Conservation (phyloP, 164 flowering plant genomes). For the Kingdonia uniflora region DNA sequence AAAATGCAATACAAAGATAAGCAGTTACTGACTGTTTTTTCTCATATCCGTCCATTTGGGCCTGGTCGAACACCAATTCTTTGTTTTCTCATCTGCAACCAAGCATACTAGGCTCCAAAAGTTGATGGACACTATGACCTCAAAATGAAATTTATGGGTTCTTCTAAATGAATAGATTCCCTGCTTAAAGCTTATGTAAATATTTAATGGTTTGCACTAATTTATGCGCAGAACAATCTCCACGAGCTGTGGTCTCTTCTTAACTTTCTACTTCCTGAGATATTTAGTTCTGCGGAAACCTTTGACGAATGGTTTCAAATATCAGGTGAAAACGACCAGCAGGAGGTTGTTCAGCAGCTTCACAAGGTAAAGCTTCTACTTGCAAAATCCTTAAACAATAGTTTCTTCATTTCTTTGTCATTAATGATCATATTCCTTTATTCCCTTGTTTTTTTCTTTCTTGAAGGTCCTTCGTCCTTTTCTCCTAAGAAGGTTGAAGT, state of each 20-base stretch:
- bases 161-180: too few species aligned
- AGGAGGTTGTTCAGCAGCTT: constrained; percentile 97
- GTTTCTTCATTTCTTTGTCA: too few species aligned
- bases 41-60: too few species aligned
- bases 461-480: constrained; percentile 91
- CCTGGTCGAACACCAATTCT: too few species aligned
- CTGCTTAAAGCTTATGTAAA: too few species aligned
- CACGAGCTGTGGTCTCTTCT: constrained; percentile 99
- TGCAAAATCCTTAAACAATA: not conserved
- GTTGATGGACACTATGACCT: too few species aligned
- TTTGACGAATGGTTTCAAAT: constrained; percentile 99
- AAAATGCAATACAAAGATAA: too few species aligned
- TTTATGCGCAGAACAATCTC: constrained; percentile 80
- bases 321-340: constrained; percentile 95
- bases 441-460: not conserved
- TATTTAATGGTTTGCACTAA: not conserved
- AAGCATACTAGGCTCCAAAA: too few species aligned
- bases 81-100: too few species aligned
- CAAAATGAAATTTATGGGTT: too few species aligned
- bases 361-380: constrained; percentile 62
- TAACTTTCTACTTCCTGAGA: constrained; percentile 90
- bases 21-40: too few species aligned
- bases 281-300: constrained; percentile 97
- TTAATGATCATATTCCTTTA: too few species aligned
- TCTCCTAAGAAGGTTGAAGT: constrained; percentile 91